Base-by-base conservation (phyloP, 2,329 filamentous ascomycete genomes). In the Exophiala sp. region DNA sequence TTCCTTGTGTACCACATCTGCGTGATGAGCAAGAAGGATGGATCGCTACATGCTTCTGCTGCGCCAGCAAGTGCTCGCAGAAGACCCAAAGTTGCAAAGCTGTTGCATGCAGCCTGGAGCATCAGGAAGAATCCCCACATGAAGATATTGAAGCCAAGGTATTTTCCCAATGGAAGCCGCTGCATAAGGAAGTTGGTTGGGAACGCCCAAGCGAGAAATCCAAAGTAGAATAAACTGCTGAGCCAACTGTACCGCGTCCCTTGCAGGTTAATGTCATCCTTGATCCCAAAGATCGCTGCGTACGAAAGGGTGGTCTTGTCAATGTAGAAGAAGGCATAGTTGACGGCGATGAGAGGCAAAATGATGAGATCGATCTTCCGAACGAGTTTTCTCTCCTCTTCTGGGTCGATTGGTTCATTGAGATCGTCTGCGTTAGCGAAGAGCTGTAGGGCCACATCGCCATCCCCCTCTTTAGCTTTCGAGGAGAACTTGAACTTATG, bases 151-250 rank as follows among this genome's bases (percentile, higher is more conserved):
- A 71, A 69, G 1, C 77, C 78, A 2, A 82, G 69, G 67, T 86
- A 87, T 65, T 87, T 87, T 1, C 81, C 85, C 6, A 87, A 68
- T 0, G 85, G 85, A 1, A 87, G 69, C 1, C 78, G 72, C 66
- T 87, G 85, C n/a, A 88, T 75, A 21, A 88, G 74, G 8, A 81
- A 78, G 63, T 79, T 85, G 1, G 84, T 86, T 0, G 84, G 84
- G 66, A 84, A 87, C 65, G 87, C 84, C 78, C 78, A 86, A 2
- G 76, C 79, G 10, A 77, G 65, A 54, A 76, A 77, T 1, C 74
- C 74, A 72, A 63, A 59, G 40, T 66, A 65, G 60, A 82, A 79
- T 65, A 77, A 77, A 55, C 68, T 69, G 11, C 66, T 69, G 1
- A 73, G 68, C 70, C 75, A 76, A 40, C 72, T 75, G 59, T 75